Evolutionary conservation across 2,329 filamentous ascomycete genomes (phyloP), one percentile per base, ranked within the genome.

Genomic region (Huntiella abstrusa): DNA sequence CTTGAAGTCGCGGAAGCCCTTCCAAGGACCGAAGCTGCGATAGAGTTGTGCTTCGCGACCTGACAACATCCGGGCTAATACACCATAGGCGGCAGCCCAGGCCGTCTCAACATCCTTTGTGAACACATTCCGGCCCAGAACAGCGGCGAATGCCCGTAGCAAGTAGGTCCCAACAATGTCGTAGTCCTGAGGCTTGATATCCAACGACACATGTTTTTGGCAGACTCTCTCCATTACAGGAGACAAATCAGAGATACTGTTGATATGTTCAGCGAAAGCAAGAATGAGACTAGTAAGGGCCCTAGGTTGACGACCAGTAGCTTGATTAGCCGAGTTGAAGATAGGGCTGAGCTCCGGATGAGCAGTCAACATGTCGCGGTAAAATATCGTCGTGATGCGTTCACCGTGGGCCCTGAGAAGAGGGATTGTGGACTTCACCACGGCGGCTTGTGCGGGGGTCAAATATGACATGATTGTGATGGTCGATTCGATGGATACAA

Each of bases 361-460:
- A 2, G 73, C 73, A 12, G 51, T 52, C 22, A 87, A 67, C 63
- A 87, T 68, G 61, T 75, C 77, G 39, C 66, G 63, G 65, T 88
- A 87, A 64, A 88, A 86, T 51, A 70, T 63, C 1, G 65, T 68
- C n/a, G 80, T 85, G 60, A 87, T 83, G 40, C 68, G 63, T 13
- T 65, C 64, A 60, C 82, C 83, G 58, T 86, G 73, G 51, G 75
- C 66, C 52, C 75, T 70, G 5, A 87, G 69, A 13, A 84, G 70
- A 2, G 83, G 83, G 35, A 77, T 80, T 2, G 83, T 88, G 34
- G 82, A 68, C 61, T 85, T 87, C 65, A 91, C 77, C 53, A 80
- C 76, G 51, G 70, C 63, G 52, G 79, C 68, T 64, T 88, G 82
- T 34, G 69, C 64, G 19, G 69, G 62, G 8, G 77, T 77, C 49